A percentile compares a stretch with the other conserved stretches of the same genome.
These are phyloP conservation scores for Boletellus sp. DNA, from an alignment of 768 basidiomycete species.

Conservation along the genomic window DNA sequence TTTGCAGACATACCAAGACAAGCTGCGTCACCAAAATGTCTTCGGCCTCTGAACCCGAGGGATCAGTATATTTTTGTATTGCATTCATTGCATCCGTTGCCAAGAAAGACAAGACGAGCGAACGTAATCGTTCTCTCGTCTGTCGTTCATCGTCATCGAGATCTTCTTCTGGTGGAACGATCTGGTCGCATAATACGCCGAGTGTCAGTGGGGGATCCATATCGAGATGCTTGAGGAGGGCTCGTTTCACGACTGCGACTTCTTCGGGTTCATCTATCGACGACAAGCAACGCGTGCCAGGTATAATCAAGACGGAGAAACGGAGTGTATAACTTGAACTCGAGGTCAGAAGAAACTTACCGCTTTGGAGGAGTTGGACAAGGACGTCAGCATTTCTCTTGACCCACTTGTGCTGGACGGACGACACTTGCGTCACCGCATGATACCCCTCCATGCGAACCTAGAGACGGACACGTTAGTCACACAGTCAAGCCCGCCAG, in stretches of 20 bases:
- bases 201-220: slow-evolving; percentile 59
- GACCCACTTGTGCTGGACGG: slow-evolving; percentile 52
- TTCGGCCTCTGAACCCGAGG: slow-evolving; percentile 44
- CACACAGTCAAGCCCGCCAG: slow-evolving; percentile 2
- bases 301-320: slow-evolving; percentile 19
- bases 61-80: slow-evolving; percentile 43
- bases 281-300: slow-evolving; percentile 11
- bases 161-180: slow-evolving; percentile 47
- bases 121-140: slow-evolving; percentile 54
- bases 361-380: slow-evolving; percentile 71
- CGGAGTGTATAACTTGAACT: background rate
- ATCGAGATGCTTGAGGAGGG: slow-evolving; percentile 59
- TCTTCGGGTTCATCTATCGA: slow-evolving; percentile 61
- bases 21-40: slow-evolving; percentile 45
- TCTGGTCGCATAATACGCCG: slow-evolving; percentile 67
- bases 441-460: slow-evolving; percentile 68
- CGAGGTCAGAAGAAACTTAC: slow-evolving; percentile 37
- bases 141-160: slow-evolving; percentile 56
- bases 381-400: slow-evolving; percentile 73
- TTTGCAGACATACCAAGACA: slow-evolving; percentile 39
- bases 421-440: slow-evolving; percentile 52
- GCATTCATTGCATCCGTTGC: slow-evolving; percentile 46
- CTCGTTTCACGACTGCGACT: slow-evolving; percentile 55
- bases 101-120: slow-evolving; percentile 59
- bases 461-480: slow-evolving; percentile 31